These are phyloP conservation scores for Niebla homalea DNA, from an alignment of 495 filamentous ascomycete species.

Conservation along the genomic window DNA sequence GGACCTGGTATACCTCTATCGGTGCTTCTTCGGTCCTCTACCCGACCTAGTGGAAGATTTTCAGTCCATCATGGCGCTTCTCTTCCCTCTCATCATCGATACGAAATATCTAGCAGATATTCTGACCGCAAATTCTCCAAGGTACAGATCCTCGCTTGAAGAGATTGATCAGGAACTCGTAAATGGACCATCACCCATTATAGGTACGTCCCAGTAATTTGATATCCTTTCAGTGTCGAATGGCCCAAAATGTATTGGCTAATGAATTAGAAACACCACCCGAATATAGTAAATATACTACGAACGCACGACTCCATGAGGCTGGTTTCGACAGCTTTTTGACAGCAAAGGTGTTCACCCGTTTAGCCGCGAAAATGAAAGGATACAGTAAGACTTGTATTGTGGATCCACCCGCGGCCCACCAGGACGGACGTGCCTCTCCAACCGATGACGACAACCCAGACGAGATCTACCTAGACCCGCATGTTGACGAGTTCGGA, in stretches of 20 bases:
- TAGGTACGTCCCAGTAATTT: conserved; percentile 25
- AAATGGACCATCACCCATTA: conserved; percentile 26
- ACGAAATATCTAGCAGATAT: conserved; percentile 64
- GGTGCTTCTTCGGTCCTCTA: conserved; percentile 52
- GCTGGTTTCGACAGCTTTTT: conserved; percentile 65
- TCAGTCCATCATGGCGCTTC: conserved; percentile 31
- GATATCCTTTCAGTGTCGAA: not conserved
- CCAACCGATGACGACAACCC: not conserved
- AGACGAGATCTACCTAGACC: not conserved
- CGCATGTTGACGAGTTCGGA: not conserved
- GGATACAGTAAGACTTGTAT: conserved; percentile 3
- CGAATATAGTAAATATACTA: conserved; percentile 36
- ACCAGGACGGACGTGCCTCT: not conserved
- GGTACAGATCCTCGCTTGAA: conserved; percentile 37
- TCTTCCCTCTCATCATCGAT: conserved; percentile 61
- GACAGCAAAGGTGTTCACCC: conserved; percentile 52
- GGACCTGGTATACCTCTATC: conserved; percentile 60
- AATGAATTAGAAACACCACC: conserved; percentile 24
- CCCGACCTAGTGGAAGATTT: conserved; percentile 51
- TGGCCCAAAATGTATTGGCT: conserved; percentile 1
- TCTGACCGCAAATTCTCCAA: conserved; percentile 30
- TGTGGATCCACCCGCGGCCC: not conserved
- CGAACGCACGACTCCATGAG: conserved; percentile 38
- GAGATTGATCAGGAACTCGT: conserved; percentile 33
- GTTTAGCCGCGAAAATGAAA: conserved; percentile 41